A percentile compares a stretch with the other conserved stretches of the same genome.
Conservation (phyloP, 78 protist genomes). For the Dictyostelium firmibasis region DNA sequence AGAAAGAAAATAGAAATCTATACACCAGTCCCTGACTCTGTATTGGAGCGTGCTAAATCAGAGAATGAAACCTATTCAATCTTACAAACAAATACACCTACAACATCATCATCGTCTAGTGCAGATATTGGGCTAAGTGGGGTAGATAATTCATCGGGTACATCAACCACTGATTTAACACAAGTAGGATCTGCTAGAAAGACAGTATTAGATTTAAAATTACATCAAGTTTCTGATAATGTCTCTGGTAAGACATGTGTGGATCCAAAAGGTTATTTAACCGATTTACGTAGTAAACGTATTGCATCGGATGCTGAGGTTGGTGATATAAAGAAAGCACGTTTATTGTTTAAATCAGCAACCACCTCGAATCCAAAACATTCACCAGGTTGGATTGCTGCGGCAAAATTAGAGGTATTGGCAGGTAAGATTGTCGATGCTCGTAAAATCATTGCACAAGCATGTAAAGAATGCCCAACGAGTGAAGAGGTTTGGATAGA, state of each 20-base stretch:
- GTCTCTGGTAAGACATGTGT: constrained; percentile 96
- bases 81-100: not conserved
- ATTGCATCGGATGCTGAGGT: constrained; percentile 65
- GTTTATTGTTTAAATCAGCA: constrained; percentile 86
- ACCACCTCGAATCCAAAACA: constrained; percentile 80
- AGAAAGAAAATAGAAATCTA: constrained; percentile 33
- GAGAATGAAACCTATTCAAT: constrained; percentile 69
- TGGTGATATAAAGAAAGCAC: constrained; percentile 93
- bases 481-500: constrained; percentile 97
- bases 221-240: constrained; percentile 83
- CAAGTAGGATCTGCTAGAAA: constrained; percentile 89
- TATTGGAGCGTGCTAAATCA: constrained; percentile 49
- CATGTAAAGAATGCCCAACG: constrained; percentile 87
- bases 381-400: constrained; percentile 94
- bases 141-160: constrained; percentile 14
- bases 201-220: constrained; percentile 79
- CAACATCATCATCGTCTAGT: not conserved
- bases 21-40: constrained; percentile 83
- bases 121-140: not conserved
- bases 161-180: constrained; percentile 85
- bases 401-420: constrained; percentile 93
- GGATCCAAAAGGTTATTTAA: constrained; percentile 95
- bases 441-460: constrained; percentile 88
- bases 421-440: constrained; percentile 92
- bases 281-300: constrained; percentile 81